Conservation (phyloP, 78 protist genomes). For the slime mould (Dictyostelium discoideum) region dicty_2.7 NC_007090.3:3461001-3461500, state of each 20-base stretch:
- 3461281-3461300: not conserved
- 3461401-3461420: not conserved
- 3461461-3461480: not conserved
- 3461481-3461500: not conserved
- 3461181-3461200: not conserved
- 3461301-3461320: not conserved
- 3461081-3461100: not conserved
- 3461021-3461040: not conserved
- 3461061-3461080: not conserved
- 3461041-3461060: not conserved
- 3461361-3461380: not conserved
- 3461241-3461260: not conserved
- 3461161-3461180: not conserved
- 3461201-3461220: not conserved
- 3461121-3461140: not conserved
- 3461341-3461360: not conserved
- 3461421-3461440: not conserved
- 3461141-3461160: not conserved
- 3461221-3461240: not conserved
- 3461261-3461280: not conserved
- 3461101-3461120: not conserved
- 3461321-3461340: not conserved
- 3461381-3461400: not conserved
- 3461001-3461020: not conserved
- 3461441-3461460: not conserved